Evolutionary conservation across 2,329 filamentous ascomycete species (phyloP), one percentile per base, ranked within the genome.

Genomic region (Emericellopsis atlantica): DNA sequence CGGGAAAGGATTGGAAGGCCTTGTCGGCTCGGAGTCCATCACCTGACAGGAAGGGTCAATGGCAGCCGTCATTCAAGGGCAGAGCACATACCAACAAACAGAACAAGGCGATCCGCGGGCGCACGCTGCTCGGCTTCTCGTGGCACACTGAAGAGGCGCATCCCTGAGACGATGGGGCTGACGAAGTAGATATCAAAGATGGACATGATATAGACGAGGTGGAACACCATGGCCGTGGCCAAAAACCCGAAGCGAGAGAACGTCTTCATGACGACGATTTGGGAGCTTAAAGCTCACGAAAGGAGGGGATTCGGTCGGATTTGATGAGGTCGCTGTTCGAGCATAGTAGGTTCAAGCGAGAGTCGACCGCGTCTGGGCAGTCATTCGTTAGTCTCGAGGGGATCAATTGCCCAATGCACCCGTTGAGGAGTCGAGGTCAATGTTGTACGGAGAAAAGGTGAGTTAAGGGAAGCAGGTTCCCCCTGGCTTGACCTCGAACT

Each of bases 151-250:
- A 87, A 89, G 45, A 88, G 74, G 54, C 75, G 78, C 92, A 98
- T 98, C 56, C 92, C 92, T 67, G 82, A 84, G 41, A 96, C 92
- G 51, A 98, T 92, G 18, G 92, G 92, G 58, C 88, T 95, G 56
- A 95, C 88, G 57, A 98, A 98, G 65, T 98, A 96, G 48, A 96
- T 92, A 61, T 95, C 89, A 65, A 98, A 98, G 54, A 96, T 96
- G 45, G 88, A 95, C 57, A 82, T 84, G 43, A 95, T 82, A 61
- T 98, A 98, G 48, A 94, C 76, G 41, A 96, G 61, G 63, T 98
- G 93, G 59, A 98, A 98, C 45, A 90, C 66, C 56, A 95, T 75
- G 51, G 92, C 92, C 57, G 94, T 76, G 57, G 82, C 80, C 60
- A 96, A 65, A 59, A 98, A 96, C 57, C 81, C 81, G 55, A 84